phyloP scores from a whole-genome alignment of 495 filamentous ascomycete species.

The Neurospora sp. region DNA sequence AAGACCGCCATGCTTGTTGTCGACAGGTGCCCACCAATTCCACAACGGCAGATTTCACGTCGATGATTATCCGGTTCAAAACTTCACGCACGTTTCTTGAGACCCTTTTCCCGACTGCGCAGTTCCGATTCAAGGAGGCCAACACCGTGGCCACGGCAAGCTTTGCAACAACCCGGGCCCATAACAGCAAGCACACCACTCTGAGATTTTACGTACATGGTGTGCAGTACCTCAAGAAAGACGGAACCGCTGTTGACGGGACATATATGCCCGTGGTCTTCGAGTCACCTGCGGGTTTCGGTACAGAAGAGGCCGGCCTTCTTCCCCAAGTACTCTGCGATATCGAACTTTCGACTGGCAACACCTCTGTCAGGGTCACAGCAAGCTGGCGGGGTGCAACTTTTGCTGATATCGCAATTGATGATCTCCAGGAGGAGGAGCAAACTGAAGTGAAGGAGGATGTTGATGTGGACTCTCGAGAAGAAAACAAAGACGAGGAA shows the following conservation, averaged over 20 bases:
- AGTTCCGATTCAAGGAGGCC: conserved; percentile 35
- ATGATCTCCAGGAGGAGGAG: conserved; percentile 29
- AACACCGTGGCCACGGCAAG: conserved; percentile 41
- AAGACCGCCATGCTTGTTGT: conserved; percentile 15
- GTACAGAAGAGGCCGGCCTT: conserved; percentile 46
- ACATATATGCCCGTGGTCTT: conserved; percentile 46
- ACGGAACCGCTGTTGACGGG: conserved; percentile 36
- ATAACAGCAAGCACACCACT: conserved; percentile 33
- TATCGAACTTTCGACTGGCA: conserved; percentile 31
- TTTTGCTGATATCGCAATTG: conserved; percentile 32
- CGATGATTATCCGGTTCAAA: conserved; percentile 46
- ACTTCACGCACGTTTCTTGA: conserved; percentile 48
- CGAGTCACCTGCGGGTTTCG: conserved; percentile 41
- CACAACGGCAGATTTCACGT: conserved; percentile 31
- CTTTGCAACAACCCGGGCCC: conserved; percentile 37
- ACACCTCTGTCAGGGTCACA: conserved; percentile 27
- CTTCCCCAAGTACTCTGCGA: conserved; percentile 41
- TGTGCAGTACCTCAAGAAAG: conserved; percentile 41
- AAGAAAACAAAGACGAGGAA: conserved; percentile 22
- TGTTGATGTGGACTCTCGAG: not conserved
- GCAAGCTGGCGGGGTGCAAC: conserved; percentile 38
- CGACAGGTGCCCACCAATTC: not conserved
- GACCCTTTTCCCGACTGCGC: conserved; percentile 37
- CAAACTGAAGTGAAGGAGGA: conserved; percentile 13
- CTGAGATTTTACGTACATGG: conserved; percentile 48